Evolutionary conservation across 441 rosid genomes (phyloP).

Genomic region (Manihot esculenta): DNA sequence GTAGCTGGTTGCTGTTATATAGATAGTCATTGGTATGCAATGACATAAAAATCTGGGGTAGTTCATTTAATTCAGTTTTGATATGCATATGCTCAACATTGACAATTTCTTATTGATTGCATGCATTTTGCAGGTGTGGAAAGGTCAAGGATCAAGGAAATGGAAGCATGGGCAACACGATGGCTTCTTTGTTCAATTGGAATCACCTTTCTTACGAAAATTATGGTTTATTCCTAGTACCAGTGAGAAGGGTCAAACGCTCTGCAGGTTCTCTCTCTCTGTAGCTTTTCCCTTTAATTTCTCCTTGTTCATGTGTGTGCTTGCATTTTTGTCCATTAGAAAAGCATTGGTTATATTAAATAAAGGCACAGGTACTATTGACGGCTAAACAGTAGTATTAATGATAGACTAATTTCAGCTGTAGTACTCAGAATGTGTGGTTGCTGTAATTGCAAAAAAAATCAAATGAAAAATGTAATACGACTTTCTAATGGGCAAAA

Average conservation of each 20-base stretch:
- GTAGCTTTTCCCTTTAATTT: background rate
- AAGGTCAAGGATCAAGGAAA: slow-evolving; percentile 97
- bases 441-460: background rate
- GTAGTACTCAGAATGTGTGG: background rate
- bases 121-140: slow-evolving; percentile 72
- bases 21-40: background rate
- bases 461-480: background rate
- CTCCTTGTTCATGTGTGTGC: background rate
- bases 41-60: background rate
- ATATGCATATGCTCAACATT: background rate
- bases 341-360: background rate
- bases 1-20: background rate
- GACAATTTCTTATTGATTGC: slow-evolving; percentile 9
- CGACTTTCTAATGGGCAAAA: background rate
- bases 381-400: no score
- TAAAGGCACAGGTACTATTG: background rate
- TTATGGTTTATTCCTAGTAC: slow-evolving; percentile 86
- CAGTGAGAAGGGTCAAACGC: slow-evolving; percentile 68
- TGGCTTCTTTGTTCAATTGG: slow-evolving; percentile 93
- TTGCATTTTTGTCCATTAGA: slow-evolving; percentile 3
- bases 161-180: slow-evolving; percentile 91
- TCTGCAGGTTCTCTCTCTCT: slow-evolving; percentile 64
- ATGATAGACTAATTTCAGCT: no score
- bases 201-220: slow-evolving; percentile 62
- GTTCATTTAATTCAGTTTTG: background rate